Percentiles rank a stretch among this genome's conserved stretches.
Conservation (phyloP, 129 eudicot genomes). For the Flaveria bidentis region DNA sequence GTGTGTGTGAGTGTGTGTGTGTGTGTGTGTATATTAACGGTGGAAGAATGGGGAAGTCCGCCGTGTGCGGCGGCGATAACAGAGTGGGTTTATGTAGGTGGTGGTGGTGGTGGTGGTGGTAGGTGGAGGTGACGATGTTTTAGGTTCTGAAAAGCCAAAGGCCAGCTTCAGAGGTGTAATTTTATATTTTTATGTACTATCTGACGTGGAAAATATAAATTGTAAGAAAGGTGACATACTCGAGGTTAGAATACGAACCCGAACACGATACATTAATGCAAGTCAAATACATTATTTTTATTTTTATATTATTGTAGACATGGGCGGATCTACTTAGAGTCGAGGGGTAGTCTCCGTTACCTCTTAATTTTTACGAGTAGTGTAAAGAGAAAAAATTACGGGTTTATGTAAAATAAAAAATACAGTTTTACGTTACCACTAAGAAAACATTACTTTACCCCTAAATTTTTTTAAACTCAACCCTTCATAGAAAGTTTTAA, state of each 20-base stretch:
- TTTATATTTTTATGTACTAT: background rate
- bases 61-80: slow-evolving; percentile 36
- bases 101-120: slow-evolving; percentile 23
- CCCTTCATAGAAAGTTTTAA: no score
- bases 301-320: background rate
- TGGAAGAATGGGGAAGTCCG: slow-evolving; percentile 34
- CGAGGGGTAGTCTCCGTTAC: no score
- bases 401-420: no score
- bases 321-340: no score
- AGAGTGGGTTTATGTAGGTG: slow-evolving; percentile 23
- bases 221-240: no score
- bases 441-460: no score
- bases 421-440: no score
- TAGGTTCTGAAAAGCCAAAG: slow-evolving; percentile 35
- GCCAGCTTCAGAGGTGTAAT: background rate
- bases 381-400: no score
- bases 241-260: no score
- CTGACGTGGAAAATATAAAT: background rate
- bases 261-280: no score
- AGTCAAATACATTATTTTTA: background rate
- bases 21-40: slow-evolving; percentile 18
- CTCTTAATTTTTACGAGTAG: no score
- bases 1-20: background rate
- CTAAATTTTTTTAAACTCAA: no score
- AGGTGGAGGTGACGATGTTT: slow-evolving; percentile 30